Evolutionary conservation across 2,329 filamentous ascomycete species (phyloP).

Genomic region (Emergomyces africanus): DNA sequence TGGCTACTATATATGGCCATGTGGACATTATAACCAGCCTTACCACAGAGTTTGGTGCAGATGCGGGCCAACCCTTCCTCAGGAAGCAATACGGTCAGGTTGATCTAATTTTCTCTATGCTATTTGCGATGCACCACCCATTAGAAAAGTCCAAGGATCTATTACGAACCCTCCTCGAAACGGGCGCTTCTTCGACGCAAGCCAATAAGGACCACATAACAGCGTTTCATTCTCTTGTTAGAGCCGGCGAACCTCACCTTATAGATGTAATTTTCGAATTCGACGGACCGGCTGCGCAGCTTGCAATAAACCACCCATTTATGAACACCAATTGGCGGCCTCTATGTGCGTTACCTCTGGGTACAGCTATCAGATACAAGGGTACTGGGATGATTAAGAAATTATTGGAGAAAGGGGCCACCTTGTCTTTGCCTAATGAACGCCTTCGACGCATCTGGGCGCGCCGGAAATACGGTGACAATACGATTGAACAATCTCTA

Average conservation of each 20-base stretch:
- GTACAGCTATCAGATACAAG: constrained; percentile 16
- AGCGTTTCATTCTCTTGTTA: constrained; percentile 49
- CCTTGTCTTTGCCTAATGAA: constrained; percentile 43
- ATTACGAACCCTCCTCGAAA: constrained; percentile 43
- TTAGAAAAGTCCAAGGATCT: constrained; percentile 49
- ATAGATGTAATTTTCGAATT: constrained; percentile 31
- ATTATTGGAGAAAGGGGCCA: constrained; percentile 51
- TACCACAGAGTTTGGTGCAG: constrained; percentile 61
- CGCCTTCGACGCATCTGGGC: constrained; percentile 6
- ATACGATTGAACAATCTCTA: constrained; percentile 34
- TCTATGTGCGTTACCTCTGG: constrained; percentile 32
- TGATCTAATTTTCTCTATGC: constrained; percentile 50
- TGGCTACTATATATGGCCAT: constrained; percentile 64
- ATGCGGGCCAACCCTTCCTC: constrained; percentile 49
- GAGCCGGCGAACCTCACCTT: constrained; percentile 13
- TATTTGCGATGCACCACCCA: constrained; percentile 50
- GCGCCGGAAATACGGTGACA: constrained; percentile 35
- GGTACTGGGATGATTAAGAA: constrained; percentile 43
- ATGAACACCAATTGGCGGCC: constrained; percentile 43
- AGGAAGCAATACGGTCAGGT: constrained; percentile 31
- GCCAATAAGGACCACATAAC: constrained; percentile 51
- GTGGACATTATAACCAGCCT: constrained; percentile 55
- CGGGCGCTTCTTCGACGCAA: constrained; percentile 59
- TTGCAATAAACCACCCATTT: constrained; percentile 51
- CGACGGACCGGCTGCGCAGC: constrained; percentile 43